A percentile compares a stretch with the other conserved stretches of the same genome.
Conservation (phyloP, 345 rosid species). For the Salix suchowensis region DNA sequence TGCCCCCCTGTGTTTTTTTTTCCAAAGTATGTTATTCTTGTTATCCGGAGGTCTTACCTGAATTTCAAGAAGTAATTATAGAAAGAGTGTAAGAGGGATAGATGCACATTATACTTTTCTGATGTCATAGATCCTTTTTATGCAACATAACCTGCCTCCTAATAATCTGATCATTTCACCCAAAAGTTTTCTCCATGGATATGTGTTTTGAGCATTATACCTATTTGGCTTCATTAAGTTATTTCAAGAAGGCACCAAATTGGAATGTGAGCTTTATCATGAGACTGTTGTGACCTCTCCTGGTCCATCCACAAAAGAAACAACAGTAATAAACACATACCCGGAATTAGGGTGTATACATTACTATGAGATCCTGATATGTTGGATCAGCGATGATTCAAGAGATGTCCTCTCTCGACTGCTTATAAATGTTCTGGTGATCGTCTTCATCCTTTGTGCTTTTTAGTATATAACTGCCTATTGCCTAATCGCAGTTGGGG, state of each 20-base stretch:
- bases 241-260: too few relatives aligned
- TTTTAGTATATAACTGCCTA: background rate
- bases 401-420: background rate
- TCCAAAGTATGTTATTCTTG: background rate
- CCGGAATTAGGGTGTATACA: background rate
- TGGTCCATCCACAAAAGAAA: background rate
- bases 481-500: constrained; percentile 69
- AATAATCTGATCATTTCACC: too few relatives aligned
- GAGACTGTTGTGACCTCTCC: too few relatives aligned
- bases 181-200: too few relatives aligned
- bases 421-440: background rate
- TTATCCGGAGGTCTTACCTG: too few relatives aligned
- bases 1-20: background rate
- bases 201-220: background rate
- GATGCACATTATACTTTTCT: too few relatives aligned
- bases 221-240: background rate
- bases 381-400: background rate
- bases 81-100: too few relatives aligned
- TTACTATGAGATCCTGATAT: background rate
- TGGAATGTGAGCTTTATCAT: too few relatives aligned
- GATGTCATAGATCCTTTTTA: too few relatives aligned
- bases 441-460: background rate
- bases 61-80: too few relatives aligned
- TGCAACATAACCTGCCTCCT: too few relatives aligned
- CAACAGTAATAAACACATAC: background rate